A percentile compares a stretch with the other conserved stretches of the same genome.
phyloP scores from a whole-genome alignment of 176 grass and related monocot genomes.

The Cenchrus purpureus region DNA sequence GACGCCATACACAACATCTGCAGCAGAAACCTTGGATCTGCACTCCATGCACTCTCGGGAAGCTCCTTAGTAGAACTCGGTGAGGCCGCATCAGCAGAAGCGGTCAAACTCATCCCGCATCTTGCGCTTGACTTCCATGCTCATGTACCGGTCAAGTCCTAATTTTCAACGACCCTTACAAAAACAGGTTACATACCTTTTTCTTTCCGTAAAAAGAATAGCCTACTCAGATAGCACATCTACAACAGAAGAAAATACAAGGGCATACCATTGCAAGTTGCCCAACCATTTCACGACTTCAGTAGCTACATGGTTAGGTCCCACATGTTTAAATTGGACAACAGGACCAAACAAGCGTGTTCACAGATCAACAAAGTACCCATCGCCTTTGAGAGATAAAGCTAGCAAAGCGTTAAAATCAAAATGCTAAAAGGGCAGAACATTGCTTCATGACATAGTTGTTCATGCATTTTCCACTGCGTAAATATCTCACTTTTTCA shows the following conservation, averaged over 20 bases:
- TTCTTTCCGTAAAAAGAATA: neutral
- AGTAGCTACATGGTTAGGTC: neutral
- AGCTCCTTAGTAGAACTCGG: too few species aligned
- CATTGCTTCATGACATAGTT: neutral
- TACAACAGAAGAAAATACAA: slow-evolving; percentile 19
- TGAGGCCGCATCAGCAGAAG: too few species aligned
- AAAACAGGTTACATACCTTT: neutral
- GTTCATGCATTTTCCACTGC: too few species aligned
- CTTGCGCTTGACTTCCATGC: too few species aligned
- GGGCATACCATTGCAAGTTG: slow-evolving; percentile 81
- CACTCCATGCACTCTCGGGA: too few species aligned
- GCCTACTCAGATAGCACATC: neutral
- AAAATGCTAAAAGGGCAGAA: neutral
- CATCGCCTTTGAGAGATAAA: neutral
- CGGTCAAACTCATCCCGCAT: too few species aligned
- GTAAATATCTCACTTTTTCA: too few species aligned
- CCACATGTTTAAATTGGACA: neutral
- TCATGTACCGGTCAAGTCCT: neutral
- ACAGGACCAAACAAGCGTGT: neutral
- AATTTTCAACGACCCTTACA: neutral
- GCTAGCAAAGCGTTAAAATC: neutral
- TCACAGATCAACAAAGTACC: too few species aligned
- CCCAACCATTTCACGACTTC: neutral
- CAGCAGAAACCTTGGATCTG: too few species aligned
- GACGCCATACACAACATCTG: too few species aligned